Evolutionary conservation across 1,284 basidiomycete species (phyloP), one percentile per base, ranked within the genome.

Genomic region (Rhodotorula sp.): DNA sequence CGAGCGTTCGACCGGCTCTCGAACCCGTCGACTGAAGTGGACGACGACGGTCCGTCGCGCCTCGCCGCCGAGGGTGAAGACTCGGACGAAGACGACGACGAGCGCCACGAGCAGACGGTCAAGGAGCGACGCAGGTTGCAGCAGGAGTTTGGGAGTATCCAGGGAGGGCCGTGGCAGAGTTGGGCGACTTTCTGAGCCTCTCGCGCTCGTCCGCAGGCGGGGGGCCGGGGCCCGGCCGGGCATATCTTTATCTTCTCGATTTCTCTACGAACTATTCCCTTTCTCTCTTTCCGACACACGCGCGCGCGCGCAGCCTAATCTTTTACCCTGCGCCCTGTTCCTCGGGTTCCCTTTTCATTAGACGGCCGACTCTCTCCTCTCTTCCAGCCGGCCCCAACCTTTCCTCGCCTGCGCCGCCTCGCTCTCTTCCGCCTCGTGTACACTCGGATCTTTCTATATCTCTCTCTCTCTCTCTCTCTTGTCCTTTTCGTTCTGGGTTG

Each of bases 111-210:
- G 37, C 51, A 31, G 37, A 58, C 48, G 48, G 53, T 70, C 22
- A 34, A 62, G 46, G 68, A 70, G 31, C 68, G 68, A 6, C 46
- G 68, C 40, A 13, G 64, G 28, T 15, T 55, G 22, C 59, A 67
- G 58, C 62, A 67, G 57, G 62, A 67, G 55, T 70, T 53, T 28
- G 69, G 69, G 10, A 62, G 59, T n/a, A 65, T 70, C 13, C 64
- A 70, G 51, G 65, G 65, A 30, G 64, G 60, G 37, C 58, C 64
- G 28, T 70, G 69, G 69, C 62, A 64, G 54, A 54, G 54, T 22
- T 70, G 69, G 69, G 62, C 65, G 26, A 70, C 69, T 1, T 70
- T 70, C 59, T 70, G 54, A 61, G 61, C 28, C 22, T 4, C 44
- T 15, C n/a, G 1, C 24, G 28, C 50, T n/a, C n/a, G n/a, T n/a